Evolutionary conservation across 768 basidiomycete genomes (phyloP).

Genomic region (Mycena vulgaris): DNA sequence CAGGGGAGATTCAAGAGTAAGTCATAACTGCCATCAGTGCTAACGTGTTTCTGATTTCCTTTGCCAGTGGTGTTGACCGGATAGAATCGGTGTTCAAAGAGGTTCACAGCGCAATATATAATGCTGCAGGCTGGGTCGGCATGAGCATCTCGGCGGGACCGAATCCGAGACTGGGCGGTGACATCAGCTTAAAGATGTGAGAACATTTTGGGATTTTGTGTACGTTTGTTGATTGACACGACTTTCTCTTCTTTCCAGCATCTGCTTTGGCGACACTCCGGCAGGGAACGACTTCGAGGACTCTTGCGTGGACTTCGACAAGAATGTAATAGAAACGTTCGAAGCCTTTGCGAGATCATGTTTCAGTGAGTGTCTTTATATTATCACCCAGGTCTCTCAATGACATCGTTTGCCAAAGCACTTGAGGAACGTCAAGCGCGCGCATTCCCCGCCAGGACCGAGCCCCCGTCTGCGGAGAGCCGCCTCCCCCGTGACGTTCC

Average conservation of each 20-base stretch:
- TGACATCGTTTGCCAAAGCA: background rate
- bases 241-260: background rate
- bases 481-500: too few relatives aligned
- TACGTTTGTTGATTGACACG: too few relatives aligned
- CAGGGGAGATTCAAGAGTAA: background rate
- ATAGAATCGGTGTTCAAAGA: background rate
- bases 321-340: background rate
- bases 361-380: background rate
- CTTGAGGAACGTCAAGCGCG: background rate
- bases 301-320: constrained; percentile 4
- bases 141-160: constrained; percentile 6
- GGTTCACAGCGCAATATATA: background rate
- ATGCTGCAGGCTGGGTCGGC: background rate
- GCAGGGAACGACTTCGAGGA: constrained; percentile 23
- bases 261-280: constrained; percentile 14
- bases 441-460: background rate
- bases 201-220: background rate
- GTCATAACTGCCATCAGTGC: background rate
- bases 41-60: background rate
- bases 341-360: background rate
- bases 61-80: background rate
- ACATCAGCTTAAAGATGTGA: constrained; percentile 7
- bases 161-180: constrained; percentile 2
- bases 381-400: too few relatives aligned
- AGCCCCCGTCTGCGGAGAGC: too few relatives aligned